Conservation (phyloP, 441 rosid species). For the Erodium trifolium region DNA sequence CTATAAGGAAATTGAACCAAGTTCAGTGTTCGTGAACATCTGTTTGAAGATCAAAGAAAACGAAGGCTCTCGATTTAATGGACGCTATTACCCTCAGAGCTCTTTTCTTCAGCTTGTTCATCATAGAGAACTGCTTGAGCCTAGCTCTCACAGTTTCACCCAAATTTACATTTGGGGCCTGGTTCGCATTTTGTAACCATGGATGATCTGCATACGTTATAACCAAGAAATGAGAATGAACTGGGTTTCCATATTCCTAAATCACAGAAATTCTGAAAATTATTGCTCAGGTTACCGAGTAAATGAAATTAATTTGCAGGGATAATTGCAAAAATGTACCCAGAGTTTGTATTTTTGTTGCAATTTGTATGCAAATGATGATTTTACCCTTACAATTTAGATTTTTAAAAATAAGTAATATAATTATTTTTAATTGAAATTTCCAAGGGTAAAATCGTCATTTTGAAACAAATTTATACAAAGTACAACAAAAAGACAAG, state of each 20-base stretch:
- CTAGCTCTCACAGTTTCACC: slow-evolving; percentile 74
- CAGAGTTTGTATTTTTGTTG: too few species aligned
- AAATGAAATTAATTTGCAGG: neutral
- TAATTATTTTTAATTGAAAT: too few species aligned
- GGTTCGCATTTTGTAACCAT: slow-evolving; percentile 65
- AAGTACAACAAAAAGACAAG: too few species aligned
- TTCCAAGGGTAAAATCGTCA: too few species aligned
- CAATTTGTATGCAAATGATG: too few species aligned
- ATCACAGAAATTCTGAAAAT: slow-evolving; percentile 1
- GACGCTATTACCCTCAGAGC: slow-evolving; percentile 48
- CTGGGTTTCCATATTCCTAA: slow-evolving; percentile 6
- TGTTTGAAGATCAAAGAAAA: too few species aligned
- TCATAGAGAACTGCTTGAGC: slow-evolving; percentile 66
- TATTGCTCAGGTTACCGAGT: neutral
- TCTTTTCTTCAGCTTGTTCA: slow-evolving; percentile 80
- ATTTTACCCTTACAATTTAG: too few species aligned
- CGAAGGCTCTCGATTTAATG: too few species aligned
- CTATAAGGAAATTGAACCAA: neutral
- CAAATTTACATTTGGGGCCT: slow-evolving; percentile 62
- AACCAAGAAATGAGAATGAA: slow-evolving; percentile 13
- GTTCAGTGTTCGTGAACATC: too few species aligned
- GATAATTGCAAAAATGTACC: too few species aligned
- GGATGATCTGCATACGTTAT: slow-evolving; percentile 47
- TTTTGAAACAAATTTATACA: too few species aligned
- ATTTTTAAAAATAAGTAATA: too few species aligned